Conservation (phyloP, 106 monocot genomes). For the Chionographis japonica region DNA sequence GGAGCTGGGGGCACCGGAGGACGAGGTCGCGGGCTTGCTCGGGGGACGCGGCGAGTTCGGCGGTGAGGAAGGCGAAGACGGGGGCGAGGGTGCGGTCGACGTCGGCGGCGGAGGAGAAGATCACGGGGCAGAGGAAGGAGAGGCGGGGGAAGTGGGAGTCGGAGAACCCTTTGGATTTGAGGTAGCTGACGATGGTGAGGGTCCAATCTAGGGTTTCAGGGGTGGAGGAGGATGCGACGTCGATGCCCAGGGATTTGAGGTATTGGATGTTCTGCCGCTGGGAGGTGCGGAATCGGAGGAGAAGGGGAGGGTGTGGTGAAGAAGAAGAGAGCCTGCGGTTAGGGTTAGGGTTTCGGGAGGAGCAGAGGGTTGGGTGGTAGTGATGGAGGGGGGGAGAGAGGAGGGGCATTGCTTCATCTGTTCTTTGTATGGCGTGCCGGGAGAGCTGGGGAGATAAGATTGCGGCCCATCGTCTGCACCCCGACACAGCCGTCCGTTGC, state of each 20-base stretch:
- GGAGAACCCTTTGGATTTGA: slow-evolving; percentile 39
- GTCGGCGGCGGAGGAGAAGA: slow-evolving; percentile 28
- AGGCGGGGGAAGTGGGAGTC: slow-evolving; percentile 24
- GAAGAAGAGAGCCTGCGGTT: background rate
- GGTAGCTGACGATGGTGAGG: slow-evolving; percentile 23
- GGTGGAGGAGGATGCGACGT: background rate
- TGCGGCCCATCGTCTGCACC: too few species aligned
- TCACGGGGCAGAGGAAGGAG: slow-evolving; percentile 26
- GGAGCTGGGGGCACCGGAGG: slow-evolving; percentile 31
- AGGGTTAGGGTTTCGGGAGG: slow-evolving; percentile 6
- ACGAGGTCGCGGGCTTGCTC: slow-evolving; percentile 24
- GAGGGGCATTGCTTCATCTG: too few species aligned
- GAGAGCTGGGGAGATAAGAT: too few species aligned
- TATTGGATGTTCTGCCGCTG: slow-evolving; percentile 16
- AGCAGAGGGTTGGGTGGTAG: slow-evolving; percentile 11
- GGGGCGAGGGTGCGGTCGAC: slow-evolving; percentile 23
- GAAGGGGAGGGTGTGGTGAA: slow-evolving; percentile 9
- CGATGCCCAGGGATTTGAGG: slow-evolving; percentile 33
- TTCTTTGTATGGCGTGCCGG: too few species aligned
- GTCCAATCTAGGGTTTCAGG: slow-evolving; percentile 7
- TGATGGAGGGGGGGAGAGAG: background rate
- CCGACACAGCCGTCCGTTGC: too few species aligned
- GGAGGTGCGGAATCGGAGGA: slow-evolving; percentile 26
- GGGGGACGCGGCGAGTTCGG: slow-evolving; percentile 19
- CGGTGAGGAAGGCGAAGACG: slow-evolving; percentile 28